These are phyloP conservation scores for Pyrenochaeta sp. DNA, from an alignment of 2,329 filamentous ascomycete genomes.

Conservation along the genomic window DNA sequence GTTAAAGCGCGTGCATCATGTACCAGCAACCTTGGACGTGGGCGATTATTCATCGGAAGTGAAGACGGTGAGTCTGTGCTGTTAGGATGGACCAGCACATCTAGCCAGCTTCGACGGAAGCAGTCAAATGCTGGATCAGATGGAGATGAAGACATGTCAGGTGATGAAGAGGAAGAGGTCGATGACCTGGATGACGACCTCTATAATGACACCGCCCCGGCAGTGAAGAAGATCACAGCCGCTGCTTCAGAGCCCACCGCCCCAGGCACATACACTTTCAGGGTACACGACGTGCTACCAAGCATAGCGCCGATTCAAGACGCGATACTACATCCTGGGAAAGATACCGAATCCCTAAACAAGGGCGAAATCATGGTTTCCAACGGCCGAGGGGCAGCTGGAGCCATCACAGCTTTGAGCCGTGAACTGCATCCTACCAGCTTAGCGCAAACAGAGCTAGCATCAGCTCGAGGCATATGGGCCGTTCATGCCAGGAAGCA, in stretches of 20 bases:
- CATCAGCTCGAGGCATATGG: constrained; percentile 81
- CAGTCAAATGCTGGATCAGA: constrained; percentile 69
- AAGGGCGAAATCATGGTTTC: constrained; percentile 64
- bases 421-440: constrained; percentile 78
- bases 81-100: constrained; percentile 76
- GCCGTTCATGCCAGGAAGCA: constrained; percentile 76
- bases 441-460: constrained; percentile 74
- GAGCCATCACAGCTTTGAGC: constrained; percentile 78
- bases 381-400: constrained; percentile 71
- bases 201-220: constrained; percentile 66
- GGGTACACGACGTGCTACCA: constrained; percentile 77
- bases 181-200: constrained; percentile 68
- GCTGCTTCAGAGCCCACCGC: constrained; percentile 54
- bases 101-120: constrained; percentile 65
- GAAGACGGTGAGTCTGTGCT: constrained; percentile 83
- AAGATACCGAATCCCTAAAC: constrained; percentile 29
- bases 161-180: constrained; percentile 67
- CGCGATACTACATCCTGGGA: constrained; percentile 68
- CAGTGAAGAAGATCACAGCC: constrained; percentile 51
- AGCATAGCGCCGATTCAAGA: constrained; percentile 84
- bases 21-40: constrained; percentile 72
- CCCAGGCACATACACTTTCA: constrained; percentile 74
- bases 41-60: constrained; percentile 83
- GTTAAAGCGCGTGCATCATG: constrained; percentile 73
- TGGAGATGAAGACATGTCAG: constrained; percentile 53